Evolutionary conservation across 352 stramenopile species (phyloP).

Genomic region (Globisporangium cylindrosporum): DNA sequence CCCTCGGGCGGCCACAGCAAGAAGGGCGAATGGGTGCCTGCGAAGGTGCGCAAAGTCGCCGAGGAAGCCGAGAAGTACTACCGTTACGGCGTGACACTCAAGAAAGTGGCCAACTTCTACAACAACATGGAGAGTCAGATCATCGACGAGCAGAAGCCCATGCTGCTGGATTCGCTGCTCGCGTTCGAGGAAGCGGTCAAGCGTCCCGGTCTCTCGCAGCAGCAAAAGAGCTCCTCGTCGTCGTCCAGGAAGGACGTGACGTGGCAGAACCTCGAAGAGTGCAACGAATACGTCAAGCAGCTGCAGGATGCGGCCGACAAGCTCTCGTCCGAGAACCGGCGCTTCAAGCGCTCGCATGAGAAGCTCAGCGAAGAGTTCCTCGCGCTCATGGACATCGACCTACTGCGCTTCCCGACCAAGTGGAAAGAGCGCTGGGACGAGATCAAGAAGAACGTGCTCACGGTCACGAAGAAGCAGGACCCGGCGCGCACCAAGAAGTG

Average conservation of each 20-base stretch:
- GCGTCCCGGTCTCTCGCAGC: conserved; percentile 46
- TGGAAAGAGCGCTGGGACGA: conserved; percentile 90
- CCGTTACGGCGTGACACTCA: conserved; percentile 92
- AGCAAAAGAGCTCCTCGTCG: conserved; percentile 26
- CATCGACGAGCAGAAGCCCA: conserved; percentile 92
- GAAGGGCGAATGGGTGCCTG: conserved; percentile 62
- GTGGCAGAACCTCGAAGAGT: conserved; percentile 91
- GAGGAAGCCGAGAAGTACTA: conserved; percentile 92
- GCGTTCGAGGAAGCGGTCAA: conserved; percentile 89
- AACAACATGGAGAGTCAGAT: conserved; percentile 95
- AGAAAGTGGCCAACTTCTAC: conserved; percentile 97
- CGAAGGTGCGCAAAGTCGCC: conserved; percentile 64
- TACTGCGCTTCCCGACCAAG: conserved; percentile 76
- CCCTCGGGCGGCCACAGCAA: conserved; percentile 6
- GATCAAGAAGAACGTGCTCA: conserved; percentile 71
- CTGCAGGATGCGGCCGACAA: conserved; percentile 89
- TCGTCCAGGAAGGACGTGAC: conserved; percentile 76
- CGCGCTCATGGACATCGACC: conserved; percentile 87
- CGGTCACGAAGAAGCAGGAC: conserved; percentile 79
- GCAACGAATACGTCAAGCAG: conserved; percentile 90
- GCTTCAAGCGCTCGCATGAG: conserved; percentile 87
- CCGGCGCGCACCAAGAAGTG: conserved; percentile 84
- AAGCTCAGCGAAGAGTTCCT: conserved; percentile 77
- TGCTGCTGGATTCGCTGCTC: conserved; percentile 91
- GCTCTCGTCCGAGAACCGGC: conserved; percentile 88